phyloP scores from a whole-genome alignment of 768 basidiomycete genomes.

The Clavulina sp. region DNA sequence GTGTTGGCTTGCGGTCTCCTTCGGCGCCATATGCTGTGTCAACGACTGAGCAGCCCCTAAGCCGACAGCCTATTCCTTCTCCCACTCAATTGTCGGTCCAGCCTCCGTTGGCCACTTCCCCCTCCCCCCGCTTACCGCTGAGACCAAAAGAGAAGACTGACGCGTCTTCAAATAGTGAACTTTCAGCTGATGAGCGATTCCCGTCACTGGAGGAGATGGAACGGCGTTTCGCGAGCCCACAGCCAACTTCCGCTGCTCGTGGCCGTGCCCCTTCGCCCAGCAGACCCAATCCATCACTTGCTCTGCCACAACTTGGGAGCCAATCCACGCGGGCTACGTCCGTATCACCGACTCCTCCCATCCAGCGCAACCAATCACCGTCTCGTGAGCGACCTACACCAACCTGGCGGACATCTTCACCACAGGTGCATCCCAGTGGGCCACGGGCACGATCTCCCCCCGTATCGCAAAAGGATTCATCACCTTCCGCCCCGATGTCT shows the following conservation, averaged over 20 bases:
- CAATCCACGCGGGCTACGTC: no score
- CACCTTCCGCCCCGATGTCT: no score
- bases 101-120: not conserved
- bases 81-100: not conserved
- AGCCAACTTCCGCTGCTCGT: not conserved
- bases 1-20: not conserved
- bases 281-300: no score
- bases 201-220: constrained; percentile 79
- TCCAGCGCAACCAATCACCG: no score
- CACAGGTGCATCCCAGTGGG: no score
- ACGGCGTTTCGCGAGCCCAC: constrained; percentile 2
- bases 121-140: not conserved
- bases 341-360: no score
- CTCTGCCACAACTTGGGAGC: no score
- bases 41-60: not conserved
- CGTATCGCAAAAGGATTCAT: no score
- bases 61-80: not conserved
- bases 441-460: no score
- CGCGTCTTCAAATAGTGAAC: constrained; percentile 12
- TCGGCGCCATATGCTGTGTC: not conserved
- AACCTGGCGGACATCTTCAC: no score
- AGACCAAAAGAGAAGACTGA: no score
- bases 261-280: not conserved
- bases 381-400: no score
- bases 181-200: constrained; percentile 52